Base-by-base conservation (phyloP, 768 basidiomycete species). In the Tricholoma saponaceum region DNA sequence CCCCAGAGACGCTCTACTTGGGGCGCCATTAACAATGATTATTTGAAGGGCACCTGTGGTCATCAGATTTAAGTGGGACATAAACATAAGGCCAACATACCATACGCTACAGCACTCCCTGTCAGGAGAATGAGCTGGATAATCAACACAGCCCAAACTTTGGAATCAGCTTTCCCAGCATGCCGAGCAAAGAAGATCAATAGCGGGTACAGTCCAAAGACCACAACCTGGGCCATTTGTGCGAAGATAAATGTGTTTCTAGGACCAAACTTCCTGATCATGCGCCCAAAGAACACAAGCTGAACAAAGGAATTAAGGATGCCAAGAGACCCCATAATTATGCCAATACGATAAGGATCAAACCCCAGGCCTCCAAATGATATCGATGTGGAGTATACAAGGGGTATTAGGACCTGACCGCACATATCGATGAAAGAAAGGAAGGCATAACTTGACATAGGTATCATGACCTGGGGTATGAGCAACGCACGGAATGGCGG, bases 301-400 rank as follows among this genome's bases (percentile, higher is more conserved):
- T 87, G 85, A 60, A 84, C 68, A 32, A 80, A 9, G 4, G 84
- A 81, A 56, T 83, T 87, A 52, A 77, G 56, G 23, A 84, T 61
- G 0, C 85, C 85, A 58, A 73, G 79, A 4, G 67, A 57, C n/a
- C 80, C 76, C 58, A 86, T 77, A 55, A 85, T 80, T 26, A 74
- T 69, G 5, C 89, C 89, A 35, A 91, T 91, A 5, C 68, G 64
- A 41, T 80, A 78, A 0, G 90, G 85, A 22, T 77, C 70, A 39
- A 91, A 73, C 3, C 87, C 87, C 4, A 90, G 79, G 1, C 89
- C 89, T 22, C 89, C 89, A 1, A 79, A 73, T 14, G 71, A 68
- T 47, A 83, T 67, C 0, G 89, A 82, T 0, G 87, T 90, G 10
- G 87, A 84, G 56, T 73, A 79, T 39, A 78, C 69, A 49, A 81